These are phyloP conservation scores for Yamadazyma dushanensis DNA, from an alignment of 1,139 yeast species.

Conservation along the genomic window DNA sequence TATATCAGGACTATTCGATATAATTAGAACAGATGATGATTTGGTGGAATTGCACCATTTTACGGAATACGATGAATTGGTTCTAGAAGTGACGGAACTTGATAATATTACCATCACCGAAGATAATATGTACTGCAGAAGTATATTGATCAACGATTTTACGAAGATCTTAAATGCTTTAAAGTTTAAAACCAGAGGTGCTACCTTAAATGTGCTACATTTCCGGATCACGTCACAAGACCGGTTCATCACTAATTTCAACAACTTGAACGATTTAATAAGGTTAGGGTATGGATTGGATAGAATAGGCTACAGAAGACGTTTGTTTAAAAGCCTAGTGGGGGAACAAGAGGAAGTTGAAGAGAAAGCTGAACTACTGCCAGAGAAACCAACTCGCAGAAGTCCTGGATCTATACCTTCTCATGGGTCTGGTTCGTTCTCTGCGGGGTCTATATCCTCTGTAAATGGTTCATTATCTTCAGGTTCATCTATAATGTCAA, in stretches of 20 bases:
- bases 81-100: slow-evolving; percentile 34
- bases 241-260: slow-evolving; percentile 35
- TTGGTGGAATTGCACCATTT: slow-evolving; percentile 28
- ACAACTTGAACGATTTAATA: slow-evolving; percentile 25
- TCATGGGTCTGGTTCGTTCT: no score
- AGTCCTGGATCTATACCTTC: no score
- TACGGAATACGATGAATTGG: slow-evolving; percentile 30
- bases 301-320: not conserved
- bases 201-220: slow-evolving; percentile 17
- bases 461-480: no score
- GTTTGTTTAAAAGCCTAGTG: not conserved
- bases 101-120: slow-evolving; percentile 34
- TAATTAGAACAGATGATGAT: slow-evolving; percentile 28
- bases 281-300: slow-evolving; percentile 26
- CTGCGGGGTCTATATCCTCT: no score
- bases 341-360: not conserved
- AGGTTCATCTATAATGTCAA: no score
- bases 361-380: not conserved
- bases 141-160: slow-evolving; percentile 34
- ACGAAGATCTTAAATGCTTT: slow-evolving; percentile 29
- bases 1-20: slow-evolving; percentile 27
- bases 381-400: no score
- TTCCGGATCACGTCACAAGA: slow-evolving; percentile 27
- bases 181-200: slow-evolving; percentile 19
- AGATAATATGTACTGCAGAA: slow-evolving; percentile 36